Percentiles rank a stretch among this genome's conserved stretches.
phyloP scores from a whole-genome alignment of 108 stramenopile genomes.

The Phaeodactylum tricornutum region DNA sequence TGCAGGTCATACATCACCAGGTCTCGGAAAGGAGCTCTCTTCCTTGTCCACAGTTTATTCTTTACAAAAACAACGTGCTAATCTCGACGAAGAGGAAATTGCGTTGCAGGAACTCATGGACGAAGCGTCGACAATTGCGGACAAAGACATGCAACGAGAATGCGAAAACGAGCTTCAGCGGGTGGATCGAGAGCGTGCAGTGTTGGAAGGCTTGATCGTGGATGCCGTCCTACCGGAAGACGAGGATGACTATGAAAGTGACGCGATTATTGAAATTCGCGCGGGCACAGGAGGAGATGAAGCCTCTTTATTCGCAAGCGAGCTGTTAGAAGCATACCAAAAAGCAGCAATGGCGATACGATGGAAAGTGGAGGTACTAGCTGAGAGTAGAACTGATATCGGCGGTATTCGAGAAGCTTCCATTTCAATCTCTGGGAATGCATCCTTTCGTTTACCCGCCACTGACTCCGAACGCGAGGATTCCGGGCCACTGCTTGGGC shows the following conservation, averaged over 20 bases:
- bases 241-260: constrained; percentile 54
- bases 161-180: constrained; percentile 38
- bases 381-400: constrained; percentile 52
- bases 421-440: constrained; percentile 35
- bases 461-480: constrained; percentile 14
- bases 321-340: constrained; percentile 76
- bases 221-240: constrained; percentile 57
- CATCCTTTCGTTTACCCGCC: not conserved
- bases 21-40: constrained; percentile 57
- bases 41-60: constrained; percentile 20
- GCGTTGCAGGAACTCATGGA: constrained; percentile 44
- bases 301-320: constrained; percentile 84
- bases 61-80: constrained; percentile 18
- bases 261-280: constrained; percentile 91
- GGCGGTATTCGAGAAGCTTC: constrained; percentile 71
- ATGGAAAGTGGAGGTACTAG: constrained; percentile 63
- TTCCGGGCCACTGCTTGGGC: constrained; percentile 36
- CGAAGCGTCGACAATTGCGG: constrained; percentile 25
- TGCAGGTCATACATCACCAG: not conserved
- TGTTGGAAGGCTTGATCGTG: constrained; percentile 35
- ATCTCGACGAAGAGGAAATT: constrained; percentile 30
- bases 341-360: constrained; percentile 56
- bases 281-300: constrained; percentile 96
- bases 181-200: constrained; percentile 17
- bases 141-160: constrained; percentile 40